Base-by-base conservation (phyloP, 805 yeast species). In the Candida railenensis region DNA sequence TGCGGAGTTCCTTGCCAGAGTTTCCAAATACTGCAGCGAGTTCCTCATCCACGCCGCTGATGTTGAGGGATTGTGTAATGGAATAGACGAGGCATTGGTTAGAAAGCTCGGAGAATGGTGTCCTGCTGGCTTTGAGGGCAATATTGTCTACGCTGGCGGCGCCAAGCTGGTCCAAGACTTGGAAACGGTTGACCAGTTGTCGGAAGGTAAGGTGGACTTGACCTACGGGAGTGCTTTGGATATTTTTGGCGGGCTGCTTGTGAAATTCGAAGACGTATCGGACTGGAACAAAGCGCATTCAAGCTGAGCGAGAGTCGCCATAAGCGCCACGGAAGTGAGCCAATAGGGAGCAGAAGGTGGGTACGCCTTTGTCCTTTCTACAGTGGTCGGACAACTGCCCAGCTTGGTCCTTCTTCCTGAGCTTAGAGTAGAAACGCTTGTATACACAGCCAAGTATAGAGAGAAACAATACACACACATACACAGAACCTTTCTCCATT, bases 21-120 rank as follows among this genome's bases (percentile, higher is more conserved):
- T 94, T 34, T 66, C 84, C 7, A 46, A 71, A 42, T 88, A 85
- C 66, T 89, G 97, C 57, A 78, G 81, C 52, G 99, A 94, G 67
- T 88, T 92, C 59, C 69, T 94, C 45, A 85, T 94, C 15, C 99
- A 94, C 68, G 99, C 99, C 2, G 99, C 99, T 0, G 99, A 94
- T 65, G 98, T 94, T 2, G 99, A 94, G 66, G 99, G 99, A 0
- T 73, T 94, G 15, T 94, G 99, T 63, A 78, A 81, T 37, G 99
- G 99, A 0, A 87, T 94, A 30, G 99, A 94, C 59, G 83, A 83
- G 59, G 78, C 82, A 15, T 71, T 94, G 37, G 97, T 94, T 3
- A 47, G 49, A 22, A 77, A 77, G 46, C 69, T 94, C 36, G 89
- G 89, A 19, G 81, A 84, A 53, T 94, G 98, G 98, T 76, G 82